Conservation (phyloP, 2,329 filamentous ascomycete genomes). For the Neofusicoccum sp. region DNA sequence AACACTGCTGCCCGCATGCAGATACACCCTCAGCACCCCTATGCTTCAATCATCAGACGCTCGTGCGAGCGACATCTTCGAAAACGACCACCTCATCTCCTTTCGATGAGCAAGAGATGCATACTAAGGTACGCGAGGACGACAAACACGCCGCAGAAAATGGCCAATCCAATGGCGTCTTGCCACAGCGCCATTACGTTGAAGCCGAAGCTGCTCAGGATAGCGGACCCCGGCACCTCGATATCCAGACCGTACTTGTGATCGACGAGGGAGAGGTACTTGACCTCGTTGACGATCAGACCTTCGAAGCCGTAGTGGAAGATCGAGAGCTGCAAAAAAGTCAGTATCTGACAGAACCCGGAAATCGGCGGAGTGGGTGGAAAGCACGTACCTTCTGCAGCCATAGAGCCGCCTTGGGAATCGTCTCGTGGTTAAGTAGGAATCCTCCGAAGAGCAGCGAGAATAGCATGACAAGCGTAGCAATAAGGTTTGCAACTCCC, state of each 20-base stretch:
- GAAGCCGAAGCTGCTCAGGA: slow-evolving; percentile 93
- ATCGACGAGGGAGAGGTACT: slow-evolving; percentile 83
- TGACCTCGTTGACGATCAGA: slow-evolving; percentile 94
- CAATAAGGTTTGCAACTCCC: slow-evolving; percentile 88
- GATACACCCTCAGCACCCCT: not conserved
- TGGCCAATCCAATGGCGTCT: slow-evolving; percentile 76
- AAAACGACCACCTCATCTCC: slow-evolving; percentile 52
- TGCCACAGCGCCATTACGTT: slow-evolving; percentile 81
- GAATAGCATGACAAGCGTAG: slow-evolving; percentile 96
- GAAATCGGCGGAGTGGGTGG: not conserved
- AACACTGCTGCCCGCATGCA: not conserved
- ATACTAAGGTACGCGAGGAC: slow-evolving; percentile 86
- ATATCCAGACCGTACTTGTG: slow-evolving; percentile 96
- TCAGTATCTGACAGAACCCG: slow-evolving; percentile 21
- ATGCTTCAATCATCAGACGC: not conserved
- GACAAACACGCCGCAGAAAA: slow-evolving; percentile 81
- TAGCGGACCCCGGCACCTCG: slow-evolving; percentile 89
- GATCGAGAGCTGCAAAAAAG: slow-evolving; percentile 68
- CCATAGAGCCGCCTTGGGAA: slow-evolving; percentile 82
- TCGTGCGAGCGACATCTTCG: not conserved
- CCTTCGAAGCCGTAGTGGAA: slow-evolving; percentile 98
- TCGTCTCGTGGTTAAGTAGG: slow-evolving; percentile 90
- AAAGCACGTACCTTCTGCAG: slow-evolving; percentile 67
- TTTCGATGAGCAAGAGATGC: slow-evolving; percentile 91
- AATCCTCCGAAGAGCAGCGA: slow-evolving; percentile 92